These are phyloP conservation scores for Discostella pseudostelligera DNA, from an alignment of 108 stramenopile species.

Conservation along the genomic window DNA sequence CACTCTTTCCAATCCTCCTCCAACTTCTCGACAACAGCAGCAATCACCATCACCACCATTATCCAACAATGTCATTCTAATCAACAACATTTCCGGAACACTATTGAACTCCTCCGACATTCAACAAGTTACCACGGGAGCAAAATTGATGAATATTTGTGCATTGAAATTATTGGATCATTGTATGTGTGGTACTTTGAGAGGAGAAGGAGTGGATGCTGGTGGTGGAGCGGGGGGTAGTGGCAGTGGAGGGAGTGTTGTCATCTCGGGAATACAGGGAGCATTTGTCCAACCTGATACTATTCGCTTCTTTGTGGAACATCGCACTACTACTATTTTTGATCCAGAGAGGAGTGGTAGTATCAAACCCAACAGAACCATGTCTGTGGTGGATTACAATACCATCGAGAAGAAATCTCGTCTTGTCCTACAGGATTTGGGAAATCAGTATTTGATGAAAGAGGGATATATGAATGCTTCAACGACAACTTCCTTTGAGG, in stretches of 20 bases:
- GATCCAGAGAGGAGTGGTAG: conserved; percentile 5
- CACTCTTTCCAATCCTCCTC: not conserved
- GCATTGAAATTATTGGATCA: conserved; percentile 47
- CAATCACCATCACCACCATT: not conserved
- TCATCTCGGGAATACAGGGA: not conserved
- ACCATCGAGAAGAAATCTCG: conserved; percentile 16
- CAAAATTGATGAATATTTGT: conserved; percentile 55
- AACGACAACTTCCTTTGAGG: conserved; percentile 15
- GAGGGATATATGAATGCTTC: not conserved
- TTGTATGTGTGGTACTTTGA: no score
- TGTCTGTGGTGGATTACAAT: conserved; percentile 52
- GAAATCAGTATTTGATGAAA: conserved; percentile 2
- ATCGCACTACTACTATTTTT: not conserved
- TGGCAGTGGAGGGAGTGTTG: no score
- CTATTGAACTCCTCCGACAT: conserved; percentile 52
- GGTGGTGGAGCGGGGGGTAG: no score
- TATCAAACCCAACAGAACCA: not conserved
- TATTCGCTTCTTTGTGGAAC: conserved; percentile 1
- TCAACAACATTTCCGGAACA: conserved; percentile 66
- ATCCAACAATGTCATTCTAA: conserved; percentile 45
- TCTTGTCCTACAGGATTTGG: conserved; percentile 34
- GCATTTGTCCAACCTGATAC: not conserved
- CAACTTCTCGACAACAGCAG: not conserved
- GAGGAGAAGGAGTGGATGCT: no score
- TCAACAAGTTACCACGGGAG: conserved; percentile 47